These are phyloP conservation scores for Rhizopus microsporus DNA, from an alignment of 371 early-diverging fungal species.

Conservation along the genomic window DNA sequence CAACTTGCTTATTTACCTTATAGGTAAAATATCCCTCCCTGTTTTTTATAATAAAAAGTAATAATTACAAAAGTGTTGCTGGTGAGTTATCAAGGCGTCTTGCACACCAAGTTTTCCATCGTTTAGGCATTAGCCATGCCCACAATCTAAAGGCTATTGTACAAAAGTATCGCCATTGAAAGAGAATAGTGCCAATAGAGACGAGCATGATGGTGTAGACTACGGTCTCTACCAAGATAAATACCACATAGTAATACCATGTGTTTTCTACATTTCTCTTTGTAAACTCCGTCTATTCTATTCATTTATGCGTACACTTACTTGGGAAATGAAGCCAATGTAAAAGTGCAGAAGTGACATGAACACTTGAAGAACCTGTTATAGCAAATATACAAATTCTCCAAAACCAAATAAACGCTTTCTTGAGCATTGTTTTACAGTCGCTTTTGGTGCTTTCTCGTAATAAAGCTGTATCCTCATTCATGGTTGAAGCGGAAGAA, in stretches of 20 bases:
- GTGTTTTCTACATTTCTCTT: constrained; percentile 5
- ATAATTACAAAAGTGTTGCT: not conserved
- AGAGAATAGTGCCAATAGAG: constrained; percentile 35
- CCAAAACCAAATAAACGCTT: constrained; percentile 33
- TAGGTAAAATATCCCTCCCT: no score
- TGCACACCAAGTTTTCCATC: constrained; percentile 18
- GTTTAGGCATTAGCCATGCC: constrained; percentile 33
- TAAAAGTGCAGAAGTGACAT: constrained; percentile 27
- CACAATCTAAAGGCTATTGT: constrained; percentile 37
- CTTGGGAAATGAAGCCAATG: constrained; percentile 15
- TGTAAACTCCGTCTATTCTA: not conserved
- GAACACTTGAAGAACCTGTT: constrained; percentile 45
- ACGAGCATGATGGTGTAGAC: constrained; percentile 45
- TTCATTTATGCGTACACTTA: constrained; percentile 6
- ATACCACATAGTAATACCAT: constrained; percentile 35
- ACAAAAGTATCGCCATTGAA: constrained; percentile 45
- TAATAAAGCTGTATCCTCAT: not conserved
- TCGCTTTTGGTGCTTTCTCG: not conserved
- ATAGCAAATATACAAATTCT: constrained; percentile 40
- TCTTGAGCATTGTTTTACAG: not conserved
- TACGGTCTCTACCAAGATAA: constrained; percentile 38
- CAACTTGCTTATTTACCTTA: constrained; percentile 1
- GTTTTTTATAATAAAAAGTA: no score
- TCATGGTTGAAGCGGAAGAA: not conserved
- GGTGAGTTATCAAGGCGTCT: not conserved